Percentiles rank a stretch among this genome's conserved stretches.
Evolutionary conservation across 2,329 filamentous ascomycete genomes (phyloP).

Genomic region (Xylariales sp.): DNA sequence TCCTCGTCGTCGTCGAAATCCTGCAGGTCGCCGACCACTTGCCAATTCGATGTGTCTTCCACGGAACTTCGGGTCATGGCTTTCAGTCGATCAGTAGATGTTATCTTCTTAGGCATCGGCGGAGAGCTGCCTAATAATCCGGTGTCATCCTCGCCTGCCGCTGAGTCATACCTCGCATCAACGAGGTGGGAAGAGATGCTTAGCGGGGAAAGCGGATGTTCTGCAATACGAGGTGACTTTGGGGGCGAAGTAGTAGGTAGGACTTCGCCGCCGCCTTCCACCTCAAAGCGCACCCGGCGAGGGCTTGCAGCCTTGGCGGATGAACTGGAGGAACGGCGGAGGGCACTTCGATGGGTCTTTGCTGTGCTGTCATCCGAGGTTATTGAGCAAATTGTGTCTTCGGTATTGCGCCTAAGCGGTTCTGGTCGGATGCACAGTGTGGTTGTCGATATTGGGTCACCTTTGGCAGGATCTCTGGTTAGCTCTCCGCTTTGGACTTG

Average conservation of each 20-base stretch:
- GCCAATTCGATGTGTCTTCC: constrained; percentile 50
- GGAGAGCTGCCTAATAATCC: constrained; percentile 26
- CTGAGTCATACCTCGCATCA: constrained; percentile 17
- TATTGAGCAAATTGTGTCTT: constrained; percentile 45
- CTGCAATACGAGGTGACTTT: constrained; percentile 20
- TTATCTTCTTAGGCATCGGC: constrained; percentile 47
- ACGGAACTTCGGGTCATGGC: constrained; percentile 46
- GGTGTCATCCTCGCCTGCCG: constrained; percentile 27
- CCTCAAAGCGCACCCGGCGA: constrained; percentile 59
- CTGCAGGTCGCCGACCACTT: constrained; percentile 33
- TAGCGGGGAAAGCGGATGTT: constrained; percentile 29
- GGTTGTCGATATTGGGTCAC: constrained; percentile 10
- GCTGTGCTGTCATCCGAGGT: constrained; percentile 49
- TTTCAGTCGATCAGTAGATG: constrained; percentile 50
- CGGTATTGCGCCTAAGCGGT: constrained; percentile 36
- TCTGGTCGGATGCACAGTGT: constrained; percentile 24
- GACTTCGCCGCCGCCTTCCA: constrained; percentile 54
- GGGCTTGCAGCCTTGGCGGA: constrained; percentile 48
- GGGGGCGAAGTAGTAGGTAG: constrained; percentile 55
- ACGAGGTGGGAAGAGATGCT: constrained; percentile 19
- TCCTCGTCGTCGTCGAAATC: constrained; percentile 25
- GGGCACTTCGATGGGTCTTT: constrained; percentile 45
- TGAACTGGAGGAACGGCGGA: constrained; percentile 51
- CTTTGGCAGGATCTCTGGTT: constrained; percentile 18
- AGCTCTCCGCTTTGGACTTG: constrained; percentile 23